Base-by-base conservation (phyloP, 2,329 filamentous ascomycete species). In the Venturia nashicola region DNA sequence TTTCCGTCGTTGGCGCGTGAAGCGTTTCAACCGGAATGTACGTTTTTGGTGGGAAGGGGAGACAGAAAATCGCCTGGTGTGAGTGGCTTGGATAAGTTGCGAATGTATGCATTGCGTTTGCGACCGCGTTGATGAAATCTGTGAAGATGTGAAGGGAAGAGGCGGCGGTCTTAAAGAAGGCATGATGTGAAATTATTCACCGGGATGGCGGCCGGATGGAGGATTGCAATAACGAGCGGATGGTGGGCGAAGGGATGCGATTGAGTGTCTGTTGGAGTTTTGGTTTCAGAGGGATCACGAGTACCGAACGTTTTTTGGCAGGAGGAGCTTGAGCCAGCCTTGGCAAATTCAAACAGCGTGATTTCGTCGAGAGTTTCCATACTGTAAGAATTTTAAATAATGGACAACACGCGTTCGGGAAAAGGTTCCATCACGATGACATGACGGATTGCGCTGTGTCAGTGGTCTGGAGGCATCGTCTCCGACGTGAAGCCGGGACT, bases 1-100 rank as follows among this genome's bases (percentile, higher is more conserved):
- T 61, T 79, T 73, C 42, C 61, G 23, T 6, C 61, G 18, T 27
- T 62, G 40, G 4, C 61, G 61, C 40, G 61, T 62, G 14, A 60
- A 34, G 18, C 59, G 59, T 43, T 60, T 57, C 27, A 57, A 14
- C 18, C 51, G 51, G 16, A 34, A 57, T 57, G 51, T 57, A 14
- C 51, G 51, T n/a, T 57, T 57, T 57, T 57, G 59, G n/a, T 44
- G 39, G 18, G 59, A 27, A 5, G 42, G 27, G 8, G 59, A 60
- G 36, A 23, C 59, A 27, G 59, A 42, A 34, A 60, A 60, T 14
- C 14, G 59, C 14, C 59, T 42, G 34, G 0, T 20, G 5, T 44
- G n/a, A 27, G 12, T 27, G 20, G 11, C 7, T 23, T 60, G 59
- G 8, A 42, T 27, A 9, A 27, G 36, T 27, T 18, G 36, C 12